These are phyloP conservation scores for Pseudofabraea citricarpa DNA, from an alignment of 2,329 filamentous ascomycete species.

Conservation along the genomic window DNA sequence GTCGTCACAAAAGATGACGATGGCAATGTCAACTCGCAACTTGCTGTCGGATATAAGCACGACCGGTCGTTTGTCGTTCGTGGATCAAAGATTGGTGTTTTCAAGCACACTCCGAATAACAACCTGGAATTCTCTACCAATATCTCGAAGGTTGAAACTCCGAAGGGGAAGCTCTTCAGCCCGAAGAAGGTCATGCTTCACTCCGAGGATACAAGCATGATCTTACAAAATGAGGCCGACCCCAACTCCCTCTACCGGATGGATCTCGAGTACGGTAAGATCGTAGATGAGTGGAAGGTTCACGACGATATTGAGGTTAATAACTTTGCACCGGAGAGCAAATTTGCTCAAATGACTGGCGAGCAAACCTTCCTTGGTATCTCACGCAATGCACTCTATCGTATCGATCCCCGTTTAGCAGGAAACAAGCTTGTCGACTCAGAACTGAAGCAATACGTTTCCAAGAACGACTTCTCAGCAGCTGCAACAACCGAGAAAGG, in stretches of 20 bases:
- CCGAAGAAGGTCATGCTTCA: conserved; percentile 61
- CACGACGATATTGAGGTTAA: conserved; percentile 93
- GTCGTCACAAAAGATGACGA: conserved; percentile 63
- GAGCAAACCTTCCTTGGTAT: conserved; percentile 94
- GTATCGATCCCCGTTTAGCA: conserved; percentile 83
- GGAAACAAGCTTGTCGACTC: conserved; percentile 91
- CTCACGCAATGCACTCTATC: conserved; percentile 87
- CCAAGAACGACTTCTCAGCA: conserved; percentile 96
- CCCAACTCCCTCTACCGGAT: conserved; percentile 93
- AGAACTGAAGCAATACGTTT: conserved; percentile 90
- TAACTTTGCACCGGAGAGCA: conserved; percentile 91
- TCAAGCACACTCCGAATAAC: conserved; percentile 92
- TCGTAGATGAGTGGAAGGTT: conserved; percentile 97
- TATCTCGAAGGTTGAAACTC: conserved; percentile 92
- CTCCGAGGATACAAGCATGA: conserved; percentile 29
- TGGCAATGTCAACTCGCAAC: conserved; percentile 83
- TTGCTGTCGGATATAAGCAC: conserved; percentile 95
- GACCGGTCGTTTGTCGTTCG: conserved; percentile 96
- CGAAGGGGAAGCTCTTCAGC: conserved; percentile 80
- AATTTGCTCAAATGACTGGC: conserved; percentile 95
- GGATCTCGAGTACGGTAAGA: conserved; percentile 96
- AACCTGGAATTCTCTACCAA: conserved; percentile 94
- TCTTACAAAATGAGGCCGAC: conserved; percentile 45
- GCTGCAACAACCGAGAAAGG: conserved; percentile 94
- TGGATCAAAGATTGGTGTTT: conserved; percentile 96